phyloP scores from a whole-genome alignment of 2,329 filamentous ascomycete genomes.

The Fusarium domesticum region DNA sequence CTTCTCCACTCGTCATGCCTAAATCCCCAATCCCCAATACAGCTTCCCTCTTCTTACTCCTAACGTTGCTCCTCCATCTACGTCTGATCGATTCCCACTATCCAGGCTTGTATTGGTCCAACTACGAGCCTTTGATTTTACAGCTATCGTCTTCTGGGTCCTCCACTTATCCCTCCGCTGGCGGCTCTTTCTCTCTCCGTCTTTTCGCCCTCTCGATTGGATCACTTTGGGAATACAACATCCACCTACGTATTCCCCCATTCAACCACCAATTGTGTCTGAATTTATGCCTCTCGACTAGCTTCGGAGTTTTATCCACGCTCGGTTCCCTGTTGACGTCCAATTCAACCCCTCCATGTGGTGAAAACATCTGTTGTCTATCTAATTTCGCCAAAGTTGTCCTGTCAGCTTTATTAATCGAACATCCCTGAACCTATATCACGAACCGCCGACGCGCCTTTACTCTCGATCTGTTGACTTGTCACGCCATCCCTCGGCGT shows the following conservation, averaged over 20 bases:
- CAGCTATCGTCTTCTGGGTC: too few relatives aligned
- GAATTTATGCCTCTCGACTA: not conserved
- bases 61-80: not conserved
- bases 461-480: not conserved
- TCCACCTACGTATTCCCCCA: not conserved
- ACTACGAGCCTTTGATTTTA: too few relatives aligned
- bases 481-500: not conserved
- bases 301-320: not conserved
- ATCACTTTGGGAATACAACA: too few relatives aligned
- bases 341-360: not conserved
- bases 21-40: not conserved
- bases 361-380: not conserved
- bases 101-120: too few relatives aligned
- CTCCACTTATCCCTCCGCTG: too few relatives aligned
- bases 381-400: too few relatives aligned
- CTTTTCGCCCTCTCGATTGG: too few relatives aligned
- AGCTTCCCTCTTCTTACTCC: not conserved
- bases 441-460: not conserved
- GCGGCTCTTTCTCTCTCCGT: too few relatives aligned
- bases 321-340: not conserved
- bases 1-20: not conserved
- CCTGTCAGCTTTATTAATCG: not conserved
- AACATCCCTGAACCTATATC: not conserved
- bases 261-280: not conserved
- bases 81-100: too few relatives aligned